These are phyloP conservation scores for Triticum timopheevii DNA, from an alignment of 176 grass and related monocot species.

Conservation along the genomic window DNA sequence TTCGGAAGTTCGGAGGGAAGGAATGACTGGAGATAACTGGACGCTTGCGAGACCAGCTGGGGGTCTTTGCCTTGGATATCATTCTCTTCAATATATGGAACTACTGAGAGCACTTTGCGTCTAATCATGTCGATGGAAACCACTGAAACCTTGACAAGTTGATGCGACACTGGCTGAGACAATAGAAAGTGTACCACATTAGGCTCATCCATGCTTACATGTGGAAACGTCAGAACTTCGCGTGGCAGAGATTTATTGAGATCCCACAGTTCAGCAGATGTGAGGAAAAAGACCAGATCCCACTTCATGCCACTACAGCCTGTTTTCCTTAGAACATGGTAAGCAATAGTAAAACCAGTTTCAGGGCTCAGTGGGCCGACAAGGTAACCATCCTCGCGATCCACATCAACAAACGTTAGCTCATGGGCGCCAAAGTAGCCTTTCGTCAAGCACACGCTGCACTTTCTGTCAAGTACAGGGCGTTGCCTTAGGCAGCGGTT, in stretches of 20 bases:
- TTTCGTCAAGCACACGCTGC: not conserved
- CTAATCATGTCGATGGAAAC: not conserved
- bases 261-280: not conserved
- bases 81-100: not conserved
- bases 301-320: not conserved
- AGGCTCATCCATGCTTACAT: not conserved
- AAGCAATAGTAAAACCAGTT: not conserved
- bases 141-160: not conserved
- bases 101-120: not conserved
- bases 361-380: not conserved
- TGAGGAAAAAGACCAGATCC: not conserved
- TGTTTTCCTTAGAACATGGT: not conserved
- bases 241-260: not conserved
- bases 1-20: not conserved
- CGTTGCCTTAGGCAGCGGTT: not conserved
- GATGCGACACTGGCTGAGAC: not conserved
- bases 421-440: not conserved
- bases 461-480: not conserved
- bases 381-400: not conserved
- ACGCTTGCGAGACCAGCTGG: not conserved
- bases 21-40: not conserved
- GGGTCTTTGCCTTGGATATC: not conserved
- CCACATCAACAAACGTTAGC: not conserved
- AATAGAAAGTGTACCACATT: not conserved
- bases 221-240: not conserved